phyloP scores from a whole-genome alignment of 495 filamentous ascomycete genomes.

The Penicillium daleae region DNA sequence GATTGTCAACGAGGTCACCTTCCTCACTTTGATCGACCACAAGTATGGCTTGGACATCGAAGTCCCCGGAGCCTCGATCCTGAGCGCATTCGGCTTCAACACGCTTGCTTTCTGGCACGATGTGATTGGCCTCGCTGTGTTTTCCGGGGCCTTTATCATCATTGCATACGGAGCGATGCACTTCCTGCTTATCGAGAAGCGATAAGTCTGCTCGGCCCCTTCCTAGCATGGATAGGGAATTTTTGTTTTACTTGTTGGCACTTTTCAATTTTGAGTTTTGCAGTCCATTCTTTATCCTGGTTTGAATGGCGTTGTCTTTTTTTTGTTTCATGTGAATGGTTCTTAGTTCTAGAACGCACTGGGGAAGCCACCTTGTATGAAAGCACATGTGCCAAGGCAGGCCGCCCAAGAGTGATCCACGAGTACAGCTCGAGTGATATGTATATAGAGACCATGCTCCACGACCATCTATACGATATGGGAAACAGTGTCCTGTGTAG shows the following conservation, averaged over 20 bases:
- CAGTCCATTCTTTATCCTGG: background rate
- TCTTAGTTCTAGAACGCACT: background rate
- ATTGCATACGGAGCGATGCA: constrained; percentile 94
- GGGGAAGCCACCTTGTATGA: background rate
- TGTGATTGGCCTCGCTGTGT: constrained; percentile 77
- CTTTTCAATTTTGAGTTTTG: background rate
- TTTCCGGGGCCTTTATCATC: constrained; percentile 81
- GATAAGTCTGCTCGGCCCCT: constrained; percentile 49
- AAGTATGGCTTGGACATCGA: constrained; percentile 96
- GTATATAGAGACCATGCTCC: constrained; percentile 25
- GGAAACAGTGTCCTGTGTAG: background rate
- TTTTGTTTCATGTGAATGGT: background rate
- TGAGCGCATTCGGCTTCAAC: constrained; percentile 92
- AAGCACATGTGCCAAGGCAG: background rate
- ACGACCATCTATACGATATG: background rate
- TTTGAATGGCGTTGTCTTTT: background rate
- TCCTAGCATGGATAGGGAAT: background rate
- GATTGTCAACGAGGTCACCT: constrained; percentile 97
- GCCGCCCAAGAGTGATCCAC: background rate
- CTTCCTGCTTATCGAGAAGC: constrained; percentile 86
- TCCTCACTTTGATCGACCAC: constrained; percentile 84
- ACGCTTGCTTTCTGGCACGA: constrained; percentile 83
- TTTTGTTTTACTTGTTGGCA: background rate
- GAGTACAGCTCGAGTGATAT: constrained; percentile 1
- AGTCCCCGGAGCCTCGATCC: constrained; percentile 90